A percentile compares a stretch with the other conserved stretches of the same genome.
Conservation (phyloP, 2,329 filamentous ascomycete species). For the Coniochaeta hoffmannii region DNA sequence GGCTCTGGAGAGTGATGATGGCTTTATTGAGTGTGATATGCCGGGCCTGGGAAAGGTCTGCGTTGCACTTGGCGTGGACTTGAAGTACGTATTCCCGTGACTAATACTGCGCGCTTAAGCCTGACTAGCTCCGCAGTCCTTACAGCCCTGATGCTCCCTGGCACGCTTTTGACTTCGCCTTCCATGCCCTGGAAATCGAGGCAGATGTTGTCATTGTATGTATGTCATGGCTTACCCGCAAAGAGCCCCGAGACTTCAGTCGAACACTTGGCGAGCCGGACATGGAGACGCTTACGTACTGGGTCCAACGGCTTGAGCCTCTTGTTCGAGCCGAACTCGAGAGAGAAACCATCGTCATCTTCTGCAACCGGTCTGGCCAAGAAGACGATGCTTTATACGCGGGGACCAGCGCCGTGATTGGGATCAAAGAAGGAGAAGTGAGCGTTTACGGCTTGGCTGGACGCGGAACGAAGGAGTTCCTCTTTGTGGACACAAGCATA, state of each 20-base stretch:
- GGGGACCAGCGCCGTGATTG: constrained; percentile 55
- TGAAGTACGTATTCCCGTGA: constrained; percentile 40
- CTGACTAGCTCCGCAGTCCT: constrained; percentile 30
- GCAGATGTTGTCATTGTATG: constrained; percentile 56
- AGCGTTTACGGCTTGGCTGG: constrained; percentile 54
- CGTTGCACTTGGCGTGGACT: constrained; percentile 58
- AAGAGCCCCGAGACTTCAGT: constrained; percentile 32
- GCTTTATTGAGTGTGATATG: constrained; percentile 40
- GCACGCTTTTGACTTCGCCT: constrained; percentile 39
- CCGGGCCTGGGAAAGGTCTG: constrained; percentile 42
- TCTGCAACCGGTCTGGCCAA: constrained; percentile 55
- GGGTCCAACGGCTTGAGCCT: constrained; percentile 55
- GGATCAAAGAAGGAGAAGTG: constrained; percentile 48
- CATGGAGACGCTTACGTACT: constrained; percentile 57
- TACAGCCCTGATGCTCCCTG: constrained; percentile 41
- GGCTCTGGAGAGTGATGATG: constrained; percentile 45
- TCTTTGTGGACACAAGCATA: constrained; percentile 47
- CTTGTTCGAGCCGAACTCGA: constrained; percentile 32
- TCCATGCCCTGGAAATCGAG: constrained; percentile 44
- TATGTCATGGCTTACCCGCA: constrained; percentile 60
- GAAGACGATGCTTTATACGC: constrained; percentile 56
- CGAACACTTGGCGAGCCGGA: constrained; percentile 41
- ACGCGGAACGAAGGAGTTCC: constrained; percentile 50
- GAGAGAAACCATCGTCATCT: constrained; percentile 49
- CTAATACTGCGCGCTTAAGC: constrained; percentile 5